A percentile compares a stretch with the other conserved stretches of the same genome.
phyloP scores from a whole-genome alignment of 805 yeast species.

The Kregervanrija delftensis region DNA sequence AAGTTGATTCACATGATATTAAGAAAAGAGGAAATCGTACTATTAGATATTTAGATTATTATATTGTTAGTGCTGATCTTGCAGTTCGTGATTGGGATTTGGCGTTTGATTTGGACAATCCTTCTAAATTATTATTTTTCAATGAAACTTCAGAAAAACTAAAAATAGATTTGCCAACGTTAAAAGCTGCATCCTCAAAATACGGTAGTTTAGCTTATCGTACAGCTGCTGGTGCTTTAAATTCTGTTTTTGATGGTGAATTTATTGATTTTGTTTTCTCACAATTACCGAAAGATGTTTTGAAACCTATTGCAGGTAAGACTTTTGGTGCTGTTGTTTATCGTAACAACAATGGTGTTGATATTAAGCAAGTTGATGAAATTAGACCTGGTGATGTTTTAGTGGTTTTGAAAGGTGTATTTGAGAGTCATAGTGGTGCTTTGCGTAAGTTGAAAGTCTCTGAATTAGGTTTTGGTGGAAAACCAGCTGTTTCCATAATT shows the following conservation, averaged over 20 bases:
- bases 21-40: slow-evolving; percentile 50
- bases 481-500: slow-evolving; percentile 55
- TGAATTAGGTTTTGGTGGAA: slow-evolving; percentile 49
- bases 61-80: slow-evolving; percentile 65
- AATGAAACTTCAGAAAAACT: slow-evolving; percentile 35
- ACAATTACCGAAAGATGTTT: slow-evolving; percentile 29
- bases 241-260: slow-evolving; percentile 20
- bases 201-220: slow-evolving; percentile 48
- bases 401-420: slow-evolving; percentile 68
- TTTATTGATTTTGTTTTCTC: slow-evolving; percentile 32
- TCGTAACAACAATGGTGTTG: slow-evolving; percentile 43
- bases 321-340: slow-evolving; percentile 72
- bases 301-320: slow-evolving; percentile 50
- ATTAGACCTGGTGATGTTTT: slow-evolving; percentile 80
- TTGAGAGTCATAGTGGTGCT: slow-evolving; percentile 53
- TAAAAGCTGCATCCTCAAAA: slow-evolving; percentile 42
- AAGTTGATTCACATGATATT: slow-evolving; percentile 53
- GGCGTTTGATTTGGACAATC: slow-evolving; percentile 47
- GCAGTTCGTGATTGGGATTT: slow-evolving; percentile 59
- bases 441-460: slow-evolving; percentile 26
- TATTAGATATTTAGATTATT: slow-evolving; percentile 53
- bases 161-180: slow-evolving; percentile 31
- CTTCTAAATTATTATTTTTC: slow-evolving; percentile 41
- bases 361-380: slow-evolving; percentile 48
- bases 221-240: slow-evolving; percentile 31